Percentiles rank a stretch among this genome's conserved stretches.
Evolutionary conservation across 1,139 yeast species (phyloP).

Genomic region (Hemisphaericaspora lyxosophila): DNA sequence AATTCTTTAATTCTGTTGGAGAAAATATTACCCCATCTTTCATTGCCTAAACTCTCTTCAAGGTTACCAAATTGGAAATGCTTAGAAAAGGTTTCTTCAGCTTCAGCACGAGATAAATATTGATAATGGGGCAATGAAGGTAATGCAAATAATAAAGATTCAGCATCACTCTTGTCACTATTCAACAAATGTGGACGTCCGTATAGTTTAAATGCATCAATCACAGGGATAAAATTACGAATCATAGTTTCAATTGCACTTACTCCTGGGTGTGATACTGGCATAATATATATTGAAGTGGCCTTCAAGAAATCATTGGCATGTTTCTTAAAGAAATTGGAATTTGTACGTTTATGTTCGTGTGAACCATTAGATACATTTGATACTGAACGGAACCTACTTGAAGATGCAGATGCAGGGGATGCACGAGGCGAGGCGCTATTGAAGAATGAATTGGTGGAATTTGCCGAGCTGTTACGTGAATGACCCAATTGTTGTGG

Average conservation of each 20-base stretch:
- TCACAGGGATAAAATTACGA: slow-evolving; percentile 50
- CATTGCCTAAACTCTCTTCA: slow-evolving; percentile 14
- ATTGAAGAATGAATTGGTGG: slow-evolving; percentile 27
- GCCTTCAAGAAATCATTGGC: slow-evolving; percentile 32
- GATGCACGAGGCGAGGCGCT: slow-evolving; percentile 20
- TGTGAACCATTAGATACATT: slow-evolving; percentile 9
- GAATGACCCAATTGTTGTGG: slow-evolving; percentile 18
- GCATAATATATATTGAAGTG: slow-evolving; percentile 49
- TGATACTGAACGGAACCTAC: slow-evolving; percentile 13
- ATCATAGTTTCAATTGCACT: slow-evolving; percentile 58
- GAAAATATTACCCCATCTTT: slow-evolving; percentile 13
- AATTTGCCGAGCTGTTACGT: slow-evolving; percentile 24
- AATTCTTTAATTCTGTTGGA: slow-evolving; percentile 14
- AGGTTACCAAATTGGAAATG: not conserved
- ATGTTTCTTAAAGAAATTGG: slow-evolving; percentile 27
- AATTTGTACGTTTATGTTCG: slow-evolving; percentile 14
- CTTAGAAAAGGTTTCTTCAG: slow-evolving; percentile 32
- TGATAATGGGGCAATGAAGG: slow-evolving; percentile 58
- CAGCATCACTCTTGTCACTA: slow-evolving; percentile 45
- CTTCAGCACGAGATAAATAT: slow-evolving; percentile 44
- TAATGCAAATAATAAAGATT: slow-evolving; percentile 52
- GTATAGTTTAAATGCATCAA: slow-evolving; percentile 54
- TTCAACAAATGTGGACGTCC: slow-evolving; percentile 54
- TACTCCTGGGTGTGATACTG: slow-evolving; percentile 56
- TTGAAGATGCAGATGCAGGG: slow-evolving; percentile 12